Percentiles rank a stretch among this genome's conserved stretches.
These are phyloP conservation scores for Xylaria digitata DNA, from an alignment of 2,329 filamentous ascomycete species.

Conservation along the genomic window DNA sequence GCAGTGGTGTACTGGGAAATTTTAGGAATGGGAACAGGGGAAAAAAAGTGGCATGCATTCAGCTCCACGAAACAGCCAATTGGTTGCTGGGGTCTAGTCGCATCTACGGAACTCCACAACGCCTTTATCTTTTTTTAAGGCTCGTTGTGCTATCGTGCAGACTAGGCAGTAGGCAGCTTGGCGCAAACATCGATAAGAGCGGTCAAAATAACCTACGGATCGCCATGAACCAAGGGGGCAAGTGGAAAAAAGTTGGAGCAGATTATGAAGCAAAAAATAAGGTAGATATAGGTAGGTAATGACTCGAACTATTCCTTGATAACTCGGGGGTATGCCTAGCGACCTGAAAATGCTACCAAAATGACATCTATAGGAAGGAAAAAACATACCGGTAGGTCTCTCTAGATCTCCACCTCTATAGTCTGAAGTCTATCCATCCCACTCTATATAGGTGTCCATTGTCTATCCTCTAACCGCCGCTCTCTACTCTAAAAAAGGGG, in stretches of 20 bases:
- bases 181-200: conserved; percentile 16
- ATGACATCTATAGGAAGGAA: conserved; percentile 5
- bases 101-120: conserved; percentile 17
- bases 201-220: conserved; percentile 24
- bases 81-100: conserved; percentile 18
- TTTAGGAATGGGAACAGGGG: neutral
- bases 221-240: neutral
- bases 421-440: conserved; percentile 13
- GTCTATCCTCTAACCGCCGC: conserved; percentile 18
- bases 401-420: conserved; percentile 27
- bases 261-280: neutral
- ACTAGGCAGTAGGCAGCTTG: conserved; percentile 1
- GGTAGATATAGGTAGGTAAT: neutral
- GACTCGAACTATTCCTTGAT: neutral
- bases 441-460: conserved; percentile 14
- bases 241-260: neutral
- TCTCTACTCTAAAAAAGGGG: neutral
- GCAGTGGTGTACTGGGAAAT: neutral
- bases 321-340: conserved; percentile 9
- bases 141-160: neutral
- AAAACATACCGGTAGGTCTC: neutral
- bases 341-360: conserved; percentile 8
- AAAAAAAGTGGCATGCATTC: conserved; percentile 18
- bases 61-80: conserved; percentile 18
- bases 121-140: conserved; percentile 15